Evolutionary conservation across 352 stramenopile species (phyloP), one percentile per base, ranked within the genome.

Genomic region (Pythium rhizo-oryzae): DNA sequence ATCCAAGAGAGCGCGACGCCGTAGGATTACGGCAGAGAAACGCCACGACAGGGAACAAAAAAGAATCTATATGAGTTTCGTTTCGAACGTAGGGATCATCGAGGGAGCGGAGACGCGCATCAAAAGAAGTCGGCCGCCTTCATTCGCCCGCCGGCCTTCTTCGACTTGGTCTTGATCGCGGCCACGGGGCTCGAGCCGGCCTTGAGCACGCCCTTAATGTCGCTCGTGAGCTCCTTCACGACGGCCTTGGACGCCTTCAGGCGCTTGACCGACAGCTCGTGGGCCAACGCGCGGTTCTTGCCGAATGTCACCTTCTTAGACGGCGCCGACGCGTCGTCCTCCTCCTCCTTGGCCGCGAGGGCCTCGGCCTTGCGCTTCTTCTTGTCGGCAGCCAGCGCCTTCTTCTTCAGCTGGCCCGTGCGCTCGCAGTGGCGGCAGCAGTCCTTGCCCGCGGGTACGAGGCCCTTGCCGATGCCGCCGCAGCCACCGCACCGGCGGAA

Each of bases 261-360:
- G 15, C 85, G 84, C 76, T 96, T 96, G 47, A 96, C 79, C 51
- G 87, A 96, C 37, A 93, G 72, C 41, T 87, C 82, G 59, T 96
- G 85, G 21, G 77, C 75, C 19, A 96, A 73, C 46, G 84, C 80
- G 63, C 92, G 92, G 75, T 88, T 93, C 80, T 92, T 96, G 54
- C 87, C 87, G 63, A 96, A 96, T 44, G 85, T 93, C 71, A 96
- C 87, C 56, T 92, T 93, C 73, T 92, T 94, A 39, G 71, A 72
- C 24, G 69, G 60, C 24, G 72, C 62, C 16, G 77, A 73, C 43
- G 74, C 71, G 15, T 74, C 76, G n/a, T 65, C 59, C 16, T 72
- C 70, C 15, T 72, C 68, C 18, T 62, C 64, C 18, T 79, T 69
- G 0, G 67, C 72, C 13, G 86, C 79, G 19, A 80, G 55, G 44